phyloP scores from a whole-genome alignment of 371 early-diverging fungal species.

The Apophysomyces elegans region DNA sequence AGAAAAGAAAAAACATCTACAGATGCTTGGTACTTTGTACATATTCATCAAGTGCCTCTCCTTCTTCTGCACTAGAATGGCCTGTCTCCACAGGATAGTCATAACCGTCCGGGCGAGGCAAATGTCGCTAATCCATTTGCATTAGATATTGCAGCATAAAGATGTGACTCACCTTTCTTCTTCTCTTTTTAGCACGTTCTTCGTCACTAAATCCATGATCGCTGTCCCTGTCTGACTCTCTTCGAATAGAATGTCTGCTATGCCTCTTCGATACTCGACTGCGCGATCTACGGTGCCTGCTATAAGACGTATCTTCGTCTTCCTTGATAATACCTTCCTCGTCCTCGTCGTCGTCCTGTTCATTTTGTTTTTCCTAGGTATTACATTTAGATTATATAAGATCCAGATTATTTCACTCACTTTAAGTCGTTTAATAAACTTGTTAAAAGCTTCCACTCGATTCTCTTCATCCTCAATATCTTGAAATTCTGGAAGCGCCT shows the following conservation, averaged over 20 bases:
- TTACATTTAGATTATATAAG: neutral
- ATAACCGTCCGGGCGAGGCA: constrained; percentile 10
- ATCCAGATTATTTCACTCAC: constrained; percentile 29
- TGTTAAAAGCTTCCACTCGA: constrained; percentile 78
- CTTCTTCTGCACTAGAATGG: constrained; percentile 27
- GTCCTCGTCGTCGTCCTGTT: constrained; percentile 30
- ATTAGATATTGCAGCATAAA: neutral
- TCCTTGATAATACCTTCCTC: constrained; percentile 32
- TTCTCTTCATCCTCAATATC: constrained; percentile 68
- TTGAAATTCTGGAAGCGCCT: constrained; percentile 60
- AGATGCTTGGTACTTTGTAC: constrained; percentile 15
- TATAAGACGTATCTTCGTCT: constrained; percentile 23
- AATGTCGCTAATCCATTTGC: neutral
- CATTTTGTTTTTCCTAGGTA: constrained; percentile 19
- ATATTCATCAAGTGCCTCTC: constrained; percentile 29
- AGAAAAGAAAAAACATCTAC: constrained; percentile 3
- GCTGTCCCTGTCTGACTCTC: constrained; percentile 26
- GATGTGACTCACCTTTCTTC: constrained; percentile 19
- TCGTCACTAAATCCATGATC: constrained; percentile 22
- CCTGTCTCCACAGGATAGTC: constrained; percentile 15
- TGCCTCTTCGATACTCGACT: constrained; percentile 16
- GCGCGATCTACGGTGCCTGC: constrained; percentile 20
- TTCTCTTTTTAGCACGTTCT: constrained; percentile 19
- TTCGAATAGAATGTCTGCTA: constrained; percentile 15
- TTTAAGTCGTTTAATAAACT: constrained; percentile 67